Conservation (phyloP, 805 yeast species). For the Metschnikowia gelsemii region DNA sequence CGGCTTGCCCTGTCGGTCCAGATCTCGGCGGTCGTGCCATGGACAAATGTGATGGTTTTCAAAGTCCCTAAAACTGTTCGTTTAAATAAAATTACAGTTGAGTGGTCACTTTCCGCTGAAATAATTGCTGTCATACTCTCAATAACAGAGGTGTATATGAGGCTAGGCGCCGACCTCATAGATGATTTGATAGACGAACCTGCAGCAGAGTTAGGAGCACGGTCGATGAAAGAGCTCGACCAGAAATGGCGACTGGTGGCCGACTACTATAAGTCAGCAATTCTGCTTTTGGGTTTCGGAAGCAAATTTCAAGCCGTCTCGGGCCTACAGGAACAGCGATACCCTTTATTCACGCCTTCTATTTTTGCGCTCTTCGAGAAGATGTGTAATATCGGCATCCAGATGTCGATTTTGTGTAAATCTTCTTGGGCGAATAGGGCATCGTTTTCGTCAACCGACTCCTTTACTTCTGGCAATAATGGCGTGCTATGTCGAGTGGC, state of each 20-base stretch:
- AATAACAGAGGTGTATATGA: constrained; percentile 28
- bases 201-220: neutral
- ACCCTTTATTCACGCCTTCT: constrained; percentile 5
- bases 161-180: constrained; percentile 36
- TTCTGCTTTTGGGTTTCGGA: constrained; percentile 30
- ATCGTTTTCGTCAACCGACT: constrained; percentile 6
- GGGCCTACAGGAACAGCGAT: neutral
- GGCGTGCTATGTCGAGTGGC: constrained; percentile 48
- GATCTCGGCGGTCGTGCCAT: constrained; percentile 7
- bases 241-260: constrained; percentile 40
- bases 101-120: constrained; percentile 36
- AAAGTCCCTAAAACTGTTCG: constrained; percentile 1
- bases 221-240: constrained; percentile 17
- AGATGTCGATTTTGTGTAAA: constrained; percentile 40
- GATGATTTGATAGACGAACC: constrained; percentile 35
- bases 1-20: neutral
- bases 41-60: constrained; percentile 6
- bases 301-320: constrained; percentile 8
- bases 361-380: constrained; percentile 17
- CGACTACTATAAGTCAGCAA: constrained; percentile 32
- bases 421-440: constrained; percentile 38
- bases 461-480: constrained; percentile 26
- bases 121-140: constrained; percentile 28
- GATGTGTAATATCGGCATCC: constrained; percentile 33
- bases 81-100: constrained; percentile 3